Conservation (phyloP, 2,329 filamentous ascomycete species). For the Sclerotinia trifoliorum region DNA sequence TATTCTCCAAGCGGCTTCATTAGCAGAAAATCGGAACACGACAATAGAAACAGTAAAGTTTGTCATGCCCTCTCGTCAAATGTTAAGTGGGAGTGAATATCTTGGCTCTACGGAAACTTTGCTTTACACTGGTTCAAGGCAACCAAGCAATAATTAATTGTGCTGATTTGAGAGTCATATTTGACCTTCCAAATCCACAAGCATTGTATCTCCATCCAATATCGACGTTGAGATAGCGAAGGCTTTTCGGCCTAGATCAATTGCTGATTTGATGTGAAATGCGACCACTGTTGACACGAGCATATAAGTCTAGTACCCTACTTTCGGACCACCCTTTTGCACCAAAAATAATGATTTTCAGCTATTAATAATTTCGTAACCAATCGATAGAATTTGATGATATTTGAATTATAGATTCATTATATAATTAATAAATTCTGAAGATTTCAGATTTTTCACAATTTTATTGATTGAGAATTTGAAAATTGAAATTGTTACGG, state of each 20-base stretch:
- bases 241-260: neutral
- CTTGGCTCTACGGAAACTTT: neutral
- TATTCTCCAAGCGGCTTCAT: neutral
- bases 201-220: neutral
- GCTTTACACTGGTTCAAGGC: neutral
- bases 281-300: neutral
- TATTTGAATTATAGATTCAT: too few species aligned
- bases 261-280: neutral
- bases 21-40: neutral
- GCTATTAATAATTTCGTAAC: too few species aligned
- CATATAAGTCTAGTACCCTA: too few species aligned
- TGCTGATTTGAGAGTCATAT: neutral
- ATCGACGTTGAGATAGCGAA: neutral
- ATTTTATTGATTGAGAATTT: too few species aligned
- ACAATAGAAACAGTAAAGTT: neutral
- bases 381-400: too few species aligned
- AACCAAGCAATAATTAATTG: neutral
- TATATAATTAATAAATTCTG: too few species aligned
- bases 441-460: too few species aligned
- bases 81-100: neutral
- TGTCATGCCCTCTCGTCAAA: neutral
- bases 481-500: too few species aligned
- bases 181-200: conserved; percentile 2
- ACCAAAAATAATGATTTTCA: too few species aligned
- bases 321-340: too few species aligned